A percentile compares a stretch with the other conserved stretches of the same genome.
phyloP scores from a whole-genome alignment of 495 filamentous ascomycete species.

The Hypoxylon cercidicola region DNA sequence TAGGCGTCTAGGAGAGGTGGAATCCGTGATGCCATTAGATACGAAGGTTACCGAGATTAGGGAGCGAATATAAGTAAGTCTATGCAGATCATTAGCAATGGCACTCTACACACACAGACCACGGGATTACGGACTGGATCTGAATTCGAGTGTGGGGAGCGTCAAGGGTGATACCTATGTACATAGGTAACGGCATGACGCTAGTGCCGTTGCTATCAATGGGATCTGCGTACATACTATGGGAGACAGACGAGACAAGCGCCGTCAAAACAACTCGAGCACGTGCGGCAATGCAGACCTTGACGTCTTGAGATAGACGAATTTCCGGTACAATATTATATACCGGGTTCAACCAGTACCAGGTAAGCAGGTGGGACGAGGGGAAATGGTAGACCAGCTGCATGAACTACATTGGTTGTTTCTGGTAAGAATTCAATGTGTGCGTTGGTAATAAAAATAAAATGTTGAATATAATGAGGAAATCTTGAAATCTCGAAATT shows the following conservation, averaged over 20 bases:
- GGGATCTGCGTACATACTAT: neutral
- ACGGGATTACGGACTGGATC: slow-evolving; percentile 8
- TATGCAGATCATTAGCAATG: slow-evolving; percentile 4
- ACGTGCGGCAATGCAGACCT: neutral
- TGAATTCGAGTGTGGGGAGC: slow-evolving; percentile 1
- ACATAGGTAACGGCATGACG: neutral
- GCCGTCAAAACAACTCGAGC: neutral
- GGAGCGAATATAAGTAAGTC: slow-evolving; percentile 5
- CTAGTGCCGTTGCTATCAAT: neutral
- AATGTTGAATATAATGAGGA: too few relatives aligned
- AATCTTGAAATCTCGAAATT: too few relatives aligned
- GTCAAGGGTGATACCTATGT: neutral
- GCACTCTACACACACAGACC: slow-evolving; percentile 5
- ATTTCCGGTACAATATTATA: too few relatives aligned
- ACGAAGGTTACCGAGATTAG: neutral
- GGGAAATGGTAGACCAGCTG: too few relatives aligned
- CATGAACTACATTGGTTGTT: too few relatives aligned
- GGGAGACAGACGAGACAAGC: slow-evolving; percentile 4
- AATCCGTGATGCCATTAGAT: slow-evolving; percentile 52
- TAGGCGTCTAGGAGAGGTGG: slow-evolving; percentile 77
- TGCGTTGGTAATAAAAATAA: too few relatives aligned
- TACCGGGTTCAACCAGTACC: too few relatives aligned
- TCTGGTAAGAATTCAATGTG: too few relatives aligned
- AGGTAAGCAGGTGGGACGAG: too few relatives aligned
- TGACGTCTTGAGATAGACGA: slow-evolving; percentile 2